Base-by-base conservation (phyloP, 768 basidiomycete species). In the Suillus placidus region DNA sequence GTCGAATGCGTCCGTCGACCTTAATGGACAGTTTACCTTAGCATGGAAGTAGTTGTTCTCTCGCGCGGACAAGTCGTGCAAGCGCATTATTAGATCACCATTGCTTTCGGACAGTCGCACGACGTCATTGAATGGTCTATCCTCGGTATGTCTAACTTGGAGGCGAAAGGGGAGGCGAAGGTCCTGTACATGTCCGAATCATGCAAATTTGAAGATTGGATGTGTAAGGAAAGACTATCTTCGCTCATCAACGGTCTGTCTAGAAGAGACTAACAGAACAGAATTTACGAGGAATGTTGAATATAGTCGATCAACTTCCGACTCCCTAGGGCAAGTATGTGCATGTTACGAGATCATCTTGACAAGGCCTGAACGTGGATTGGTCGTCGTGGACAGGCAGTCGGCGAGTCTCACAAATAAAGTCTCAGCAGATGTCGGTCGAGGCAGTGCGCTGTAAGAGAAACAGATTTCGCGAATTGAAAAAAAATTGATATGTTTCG, bases 11-110 rank as follows among this genome's bases (percentile, higher is more conserved):
- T 68, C 74, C 47, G 72, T 82, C 13, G 79, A 84, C 64, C 72
- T 89, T 71, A 87, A 87, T 64, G 66, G 67, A 12, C 71, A 66
- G 8, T 68, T 76, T 14, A 75, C 65, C 10, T 55, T 85, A 30
- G 63, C 68, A n/a, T 85, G 83, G 83, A 61, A 70, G 37, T 76
- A 69, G 43, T 4, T 32, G 18, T 18, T 4, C 14, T 26, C 26
- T 43, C 18, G 42, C 18, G 13, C 14, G 42, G 16, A 42, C 43
- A 45, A 18, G 16, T 43, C 7, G 18, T 43, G 8, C 10, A 23
- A n/a, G 10, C 12, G n/a, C 10, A 47, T 2, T 5, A 23, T 47
- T 10, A n/a, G 43, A 45, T 20, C 20, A 30, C 14, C 5, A 6
- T 47, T 23, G 45, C 10, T 47, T 47, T n/a, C 0, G 4, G 45